Base-by-base conservation (phyloP, 2,329 filamentous ascomycete genomes). In the Dothideomycetes sp. region DNA sequence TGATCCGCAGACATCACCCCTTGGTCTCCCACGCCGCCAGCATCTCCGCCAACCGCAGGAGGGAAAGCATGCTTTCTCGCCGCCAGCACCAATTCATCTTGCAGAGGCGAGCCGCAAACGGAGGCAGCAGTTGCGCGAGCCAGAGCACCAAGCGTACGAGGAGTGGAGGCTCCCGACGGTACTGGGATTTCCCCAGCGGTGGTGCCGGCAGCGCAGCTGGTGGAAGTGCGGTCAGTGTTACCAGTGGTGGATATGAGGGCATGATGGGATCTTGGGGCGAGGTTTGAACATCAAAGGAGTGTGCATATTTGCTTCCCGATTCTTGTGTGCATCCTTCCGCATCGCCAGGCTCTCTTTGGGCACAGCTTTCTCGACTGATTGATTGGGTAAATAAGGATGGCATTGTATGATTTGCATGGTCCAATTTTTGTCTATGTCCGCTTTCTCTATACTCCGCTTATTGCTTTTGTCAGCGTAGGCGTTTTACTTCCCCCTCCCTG, bases 1-100 rank as follows among this genome's bases (percentile, higher is more conserved):
- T 89, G 34, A 87, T 95, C 38, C 75, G 86, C 27, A 84, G 89
- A 53, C 82, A 94, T 55, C 89, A 95, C 57, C 89, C 89, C 3
- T 75, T 95, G 36, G 79, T 94, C 19, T 79, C 78, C 17, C 70
- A 77, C 35, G 68, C 71, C 3, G 54, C 51, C 16, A 56, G 62
- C 42, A 32, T 39, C 18, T 22, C 44, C 34, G 27, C 44, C 44
- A 9, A 40, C 43, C 9, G 48, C 48, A 29, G 38, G 5, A 32
- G 45, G 5, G 41, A 46, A 34, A 40, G 31, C n/a, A 36, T 38
- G 16, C n/a, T 41, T 14, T 14, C 9, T 44, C 45, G 8, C 29
- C 40, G 46, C 16, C 40, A 46, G 19, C 47, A 51, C 34, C 51
- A 63, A 64, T 73, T 48, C 45, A 34, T 48, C 32, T n/a, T 64